These are phyloP conservation scores for Wallacemonas sp. DNA, from an alignment of 208 protist genomes.

Conservation along the genomic window DNA sequence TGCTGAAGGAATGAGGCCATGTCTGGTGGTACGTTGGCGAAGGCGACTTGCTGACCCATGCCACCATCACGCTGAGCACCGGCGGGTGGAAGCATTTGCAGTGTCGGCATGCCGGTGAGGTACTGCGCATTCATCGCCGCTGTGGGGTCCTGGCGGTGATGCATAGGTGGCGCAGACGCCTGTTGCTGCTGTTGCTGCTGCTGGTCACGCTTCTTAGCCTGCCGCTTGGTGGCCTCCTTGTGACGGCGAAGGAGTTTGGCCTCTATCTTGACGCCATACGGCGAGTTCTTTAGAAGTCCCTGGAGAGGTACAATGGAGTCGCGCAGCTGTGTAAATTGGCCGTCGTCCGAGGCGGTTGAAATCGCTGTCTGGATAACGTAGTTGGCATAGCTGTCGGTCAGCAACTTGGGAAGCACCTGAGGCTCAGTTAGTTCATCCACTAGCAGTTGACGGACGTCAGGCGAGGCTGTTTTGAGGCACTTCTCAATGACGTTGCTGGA, in stretches of 20 bases:
- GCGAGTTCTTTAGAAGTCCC: conserved; percentile 93
- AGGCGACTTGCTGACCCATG: conserved; percentile 49
- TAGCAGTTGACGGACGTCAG: conserved; percentile 85
- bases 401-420: conserved; percentile 84
- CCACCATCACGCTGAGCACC: conserved; percentile 14
- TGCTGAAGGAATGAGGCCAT: conserved; percentile 52
- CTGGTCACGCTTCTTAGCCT: conserved; percentile 37
- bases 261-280: conserved; percentile 97
- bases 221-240: conserved; percentile 55
- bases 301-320: conserved; percentile 95
- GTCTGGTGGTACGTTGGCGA: conserved; percentile 55
- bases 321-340: conserved; percentile 92
- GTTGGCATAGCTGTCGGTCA: conserved; percentile 98
- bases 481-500: conserved; percentile 99
- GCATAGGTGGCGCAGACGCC: conserved; percentile 3
- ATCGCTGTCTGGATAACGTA: conserved; percentile 99
- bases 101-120: conserved; percentile 35
- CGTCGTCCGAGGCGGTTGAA: conserved; percentile 83
- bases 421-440: conserved; percentile 95
- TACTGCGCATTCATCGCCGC: conserved; percentile 30
- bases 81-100: conserved; percentile 34
- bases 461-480: conserved; percentile 91
- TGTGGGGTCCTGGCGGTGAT: conserved; percentile 14
- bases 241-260: conserved; percentile 83
- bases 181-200: conserved; percentile 19